Conservation (phyloP, 805 yeast genomes). For the Zygosaccharomyces bisporus region DNA sequence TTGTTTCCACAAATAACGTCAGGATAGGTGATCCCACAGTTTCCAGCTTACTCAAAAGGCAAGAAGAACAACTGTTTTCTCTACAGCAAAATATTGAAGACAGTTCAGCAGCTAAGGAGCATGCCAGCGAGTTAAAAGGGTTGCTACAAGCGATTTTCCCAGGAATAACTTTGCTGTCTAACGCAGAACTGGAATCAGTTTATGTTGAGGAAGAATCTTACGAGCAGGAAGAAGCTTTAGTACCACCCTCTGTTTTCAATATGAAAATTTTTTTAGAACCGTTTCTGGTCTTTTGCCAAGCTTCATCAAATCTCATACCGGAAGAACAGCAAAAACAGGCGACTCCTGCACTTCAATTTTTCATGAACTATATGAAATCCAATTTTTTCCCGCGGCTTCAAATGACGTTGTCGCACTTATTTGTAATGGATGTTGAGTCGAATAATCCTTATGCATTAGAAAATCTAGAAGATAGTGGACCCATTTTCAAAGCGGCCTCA, state of each 20-base stretch:
- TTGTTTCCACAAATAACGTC: slow-evolving; percentile 7
- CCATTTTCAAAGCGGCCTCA: slow-evolving; percentile 31
- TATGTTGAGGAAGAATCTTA: slow-evolving; percentile 60
- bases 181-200: slow-evolving; percentile 38
- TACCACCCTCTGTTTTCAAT: slow-evolving; percentile 69
- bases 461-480: slow-evolving; percentile 32
- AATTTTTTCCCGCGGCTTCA: slow-evolving; percentile 64
- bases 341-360: slow-evolving; percentile 44
- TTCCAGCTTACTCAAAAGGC: slow-evolving; percentile 16
- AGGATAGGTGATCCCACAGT: slow-evolving; percentile 8
- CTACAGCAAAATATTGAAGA: slow-evolving; percentile 31
- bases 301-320: slow-evolving; percentile 46
- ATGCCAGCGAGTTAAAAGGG: slow-evolving; percentile 41
- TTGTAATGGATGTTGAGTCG: slow-evolving; percentile 44
- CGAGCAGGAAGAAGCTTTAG: slow-evolving; percentile 58
- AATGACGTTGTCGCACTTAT: slow-evolving; percentile 49
- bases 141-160: slow-evolving; percentile 65
- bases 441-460: slow-evolving; percentile 39
- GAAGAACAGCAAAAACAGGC: slow-evolving; percentile 18
- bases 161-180: slow-evolving; percentile 47
- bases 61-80: slow-evolving; percentile 20
- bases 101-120: slow-evolving; percentile 29
- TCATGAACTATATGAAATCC: slow-evolving; percentile 58
- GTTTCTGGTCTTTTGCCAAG: slow-evolving; percentile 62
- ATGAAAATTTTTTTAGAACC: slow-evolving; percentile 77